Evolutionary conservation across 805 yeast species (phyloP), one percentile per base, ranked within the genome.

Genomic region (Limtongozyma cylindracea): DNA sequence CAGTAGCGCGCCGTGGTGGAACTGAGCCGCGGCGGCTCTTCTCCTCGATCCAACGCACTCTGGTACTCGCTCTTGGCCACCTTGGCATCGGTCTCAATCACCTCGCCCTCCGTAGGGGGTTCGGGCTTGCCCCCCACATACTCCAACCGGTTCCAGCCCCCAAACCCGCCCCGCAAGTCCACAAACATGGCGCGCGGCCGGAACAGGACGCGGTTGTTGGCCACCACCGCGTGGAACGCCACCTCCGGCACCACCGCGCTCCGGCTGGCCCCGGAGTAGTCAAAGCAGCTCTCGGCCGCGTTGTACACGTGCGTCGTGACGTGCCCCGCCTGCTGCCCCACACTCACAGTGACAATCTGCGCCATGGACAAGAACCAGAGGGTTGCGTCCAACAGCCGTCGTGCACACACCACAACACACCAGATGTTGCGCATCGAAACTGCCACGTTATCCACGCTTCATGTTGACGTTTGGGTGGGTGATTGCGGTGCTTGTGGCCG

Each of bases 101-200:
- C 12, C 5, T 18, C 13, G 13, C 17, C 18, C 6, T 20, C 23
- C 19, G 8, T 22, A 20, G 17, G 24, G 24, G 28, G 15, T 11
- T 24, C 34, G 7, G 27, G 16, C 5, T 23, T 21, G 8, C 26
- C 23, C 20, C 33, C 45, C 20, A 43, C 45, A 28, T 60, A 65
- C 24, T 65, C 71, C 34, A 43, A 56, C 25, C 51, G 53, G 2
- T 61, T 57, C 20, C 76, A 40, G 1, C 77, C 47, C 0, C 95
- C 94, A 34, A 55, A 60, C 0, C 93, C 93, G 21, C 72, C 69
- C 11, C 55, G 48, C 20, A 66, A 56, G 29, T 88, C 96, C 69
- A 82, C 77, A n/a, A 78, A 33, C 17, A 78, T 33, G 0, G 74
- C 62, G 24, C 96, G 46, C 1, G 98, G 96, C n/a, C 70, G 53